phyloP scores from a whole-genome alignment of 2,329 filamentous ascomycete species.

The Penicillium sp. region DNA sequence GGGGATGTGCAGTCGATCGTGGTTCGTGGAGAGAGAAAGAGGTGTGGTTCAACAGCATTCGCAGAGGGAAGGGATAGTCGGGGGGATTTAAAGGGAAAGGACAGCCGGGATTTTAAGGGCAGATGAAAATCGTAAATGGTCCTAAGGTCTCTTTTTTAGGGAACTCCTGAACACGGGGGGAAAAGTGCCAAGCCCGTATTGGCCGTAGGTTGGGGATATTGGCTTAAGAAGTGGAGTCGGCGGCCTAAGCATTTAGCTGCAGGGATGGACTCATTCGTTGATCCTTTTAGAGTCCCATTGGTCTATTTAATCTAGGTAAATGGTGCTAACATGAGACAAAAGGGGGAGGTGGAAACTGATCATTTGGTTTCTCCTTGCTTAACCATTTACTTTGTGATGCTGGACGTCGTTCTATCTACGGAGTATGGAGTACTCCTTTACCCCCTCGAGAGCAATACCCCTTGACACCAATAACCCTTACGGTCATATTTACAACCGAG shows the following conservation, averaged over 20 bases:
- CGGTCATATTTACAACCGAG: slow-evolving; percentile 3
- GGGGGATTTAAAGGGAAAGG: background rate
- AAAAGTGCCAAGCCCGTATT: background rate
- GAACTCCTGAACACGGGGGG: background rate
- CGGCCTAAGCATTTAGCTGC: background rate
- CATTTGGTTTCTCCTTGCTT: slow-evolving; percentile 1
- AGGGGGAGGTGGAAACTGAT: background rate
- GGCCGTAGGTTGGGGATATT: background rate
- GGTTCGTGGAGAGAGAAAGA: background rate
- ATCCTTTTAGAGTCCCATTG: background rate
- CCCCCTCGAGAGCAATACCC: background rate
- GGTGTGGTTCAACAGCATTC: background rate
- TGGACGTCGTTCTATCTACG: background rate
- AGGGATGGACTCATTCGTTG: background rate
- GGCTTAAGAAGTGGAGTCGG: background rate
- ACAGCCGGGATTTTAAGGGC: background rate
- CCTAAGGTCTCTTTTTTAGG: background rate
- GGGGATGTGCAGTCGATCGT: background rate
- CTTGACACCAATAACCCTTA: background rate
- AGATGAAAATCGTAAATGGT: background rate
- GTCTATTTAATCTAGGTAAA: background rate
- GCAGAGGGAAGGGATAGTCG: background rate
- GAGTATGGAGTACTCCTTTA: background rate
- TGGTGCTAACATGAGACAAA: background rate
- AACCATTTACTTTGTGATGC: background rate